These are phyloP conservation scores for Pseudocercospora macadamiae DNA, from an alignment of 2,329 filamentous ascomycete species.

Conservation along the genomic window DNA sequence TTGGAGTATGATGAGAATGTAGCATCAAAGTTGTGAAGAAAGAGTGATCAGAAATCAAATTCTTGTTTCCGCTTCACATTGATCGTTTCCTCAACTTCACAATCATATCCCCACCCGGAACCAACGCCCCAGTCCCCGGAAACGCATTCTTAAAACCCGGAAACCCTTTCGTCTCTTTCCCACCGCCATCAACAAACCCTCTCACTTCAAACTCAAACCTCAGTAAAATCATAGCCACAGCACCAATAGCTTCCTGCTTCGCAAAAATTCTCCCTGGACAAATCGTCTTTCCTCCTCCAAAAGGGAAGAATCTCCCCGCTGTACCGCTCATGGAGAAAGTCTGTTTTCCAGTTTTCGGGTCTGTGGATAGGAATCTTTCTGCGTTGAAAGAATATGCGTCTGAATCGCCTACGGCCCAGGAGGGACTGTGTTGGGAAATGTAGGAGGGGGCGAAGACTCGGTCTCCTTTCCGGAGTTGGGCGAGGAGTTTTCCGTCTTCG, in stretches of 20 bases:
- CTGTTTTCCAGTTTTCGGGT: slow-evolving; percentile 32
- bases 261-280: slow-evolving; percentile 35
- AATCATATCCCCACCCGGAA: slow-evolving; percentile 32
- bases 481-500: slow-evolving; percentile 30
- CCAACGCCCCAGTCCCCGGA: slow-evolving; percentile 29
- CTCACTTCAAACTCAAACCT: slow-evolving; percentile 33
- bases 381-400: slow-evolving; percentile 17
- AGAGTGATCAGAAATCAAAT: not conserved
- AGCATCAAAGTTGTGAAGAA: not conserved
- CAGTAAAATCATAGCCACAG: slow-evolving; percentile 32
- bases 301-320: slow-evolving; percentile 37
- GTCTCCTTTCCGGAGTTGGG: slow-evolving; percentile 30
- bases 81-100: slow-evolving; percentile 25
- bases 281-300: slow-evolving; percentile 36
- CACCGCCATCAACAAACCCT: slow-evolving; percentile 30
- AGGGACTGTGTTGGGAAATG: slow-evolving; percentile 34
- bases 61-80: too few relatives aligned
- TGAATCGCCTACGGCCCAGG: slow-evolving; percentile 34
- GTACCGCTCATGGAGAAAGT: slow-evolving; percentile 34
- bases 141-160: slow-evolving; percentile 28
- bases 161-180: slow-evolving; percentile 26
- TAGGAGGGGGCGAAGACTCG: slow-evolving; percentile 37
- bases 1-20: not conserved
- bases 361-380: slow-evolving; percentile 30
- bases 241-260: slow-evolving; percentile 35